Base-by-base conservation (phyloP, 2,329 filamentous ascomycete genomes). In the Clonostachys sp. region DNA sequence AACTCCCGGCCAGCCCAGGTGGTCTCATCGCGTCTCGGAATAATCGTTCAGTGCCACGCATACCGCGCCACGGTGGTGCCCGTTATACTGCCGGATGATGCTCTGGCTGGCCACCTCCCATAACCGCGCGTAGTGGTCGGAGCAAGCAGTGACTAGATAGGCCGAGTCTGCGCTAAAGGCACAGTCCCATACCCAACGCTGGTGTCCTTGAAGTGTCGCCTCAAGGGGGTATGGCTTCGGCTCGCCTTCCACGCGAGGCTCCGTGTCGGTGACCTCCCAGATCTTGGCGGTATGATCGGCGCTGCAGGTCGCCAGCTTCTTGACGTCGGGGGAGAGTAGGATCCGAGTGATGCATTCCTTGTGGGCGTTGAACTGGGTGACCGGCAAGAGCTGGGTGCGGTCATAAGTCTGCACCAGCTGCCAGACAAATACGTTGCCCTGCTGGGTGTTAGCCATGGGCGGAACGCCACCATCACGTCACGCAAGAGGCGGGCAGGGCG, bases 361-460 rank as follows among this genome's bases (percentile, higher is more conserved):
- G 70, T 96, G 91, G 3, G 91, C 91, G 54, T 83, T 84, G 74
- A 96, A 96, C 53, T 89, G 89, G 49, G 89, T 92, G 50, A 96
- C 82, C 2, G 91, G 91, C 1, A 95, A 78, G 14, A 96, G 84
- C 52, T 89, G 85, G 33, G 91, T 96, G 50, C 87, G 78, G 49
- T 96, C 90, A 54, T 82, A 83, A 50, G 83, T 83, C 60, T 95
- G 91, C 51, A 91, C 81, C 63, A 99, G 88, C 54, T 89, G 86
- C 94, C 94, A 99, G 57, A 99, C 90, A 64, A 95, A 99, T 53
- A 97, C 91, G 58, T 95, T 95, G 56, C 94, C 94, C 89, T 96
- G 43, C 18, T 39, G 36, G 36, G 36, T 39, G 36, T 39, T 39
- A 39, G 36, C 24, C 9, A 10, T 30, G 24, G 24, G 24, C 24